Evolutionary conservation across 768 basidiomycete genomes (phyloP), one percentile per base, ranked within the genome.

Genomic region (Boletus subcaerulescens): DNA sequence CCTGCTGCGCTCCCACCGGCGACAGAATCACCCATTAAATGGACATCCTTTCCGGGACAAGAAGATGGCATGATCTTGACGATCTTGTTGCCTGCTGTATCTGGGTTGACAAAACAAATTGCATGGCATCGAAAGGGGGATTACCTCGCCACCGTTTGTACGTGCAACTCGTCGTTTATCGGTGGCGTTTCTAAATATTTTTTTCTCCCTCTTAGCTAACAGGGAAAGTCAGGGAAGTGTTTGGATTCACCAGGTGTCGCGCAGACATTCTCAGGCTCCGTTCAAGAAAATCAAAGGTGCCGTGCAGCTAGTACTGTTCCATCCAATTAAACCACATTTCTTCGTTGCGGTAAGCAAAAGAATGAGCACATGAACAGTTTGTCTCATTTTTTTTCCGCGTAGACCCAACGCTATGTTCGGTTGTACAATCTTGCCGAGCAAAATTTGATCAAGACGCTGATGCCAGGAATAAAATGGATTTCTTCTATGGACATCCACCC

Each of bases 401-500:
- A 96, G 93, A 99, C 97, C 8, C 94, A 98, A 70, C 91, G 94
- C 70, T 95, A 97, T 71, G 89, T 99, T 61, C 83, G 95, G 56
- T 71, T 98, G 60, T 99, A 99, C 76, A 94, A 98, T 70, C 80
- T 99, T 26, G 85, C 91, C 29, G 93, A 91, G 64, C 97, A 99
- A 74, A 89, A 91, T 66, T 77, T 98, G 48, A 72, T 98, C 64
- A 97, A 93, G 76, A 95, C 96, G n/a, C 74, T 98, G 43, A 84
- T 80, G 65, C 91, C 95, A n/a, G 95, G 95, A 50, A 90, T 96
- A 59, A 87, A 85, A 69, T 98, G 96, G 96, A 98, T 99, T 67
- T 97, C 94, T 35, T 91, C 85, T 11, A 88, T 99, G 87, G 95
- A 98, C 68, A 82, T 99, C 24, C 97, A 99, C 73, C 92, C 96